Evolutionary conservation across 1,284 basidiomycete genomes (phyloP), one percentile per base, ranked within the genome.

Genomic region (Fomitopsis betulina): DNA sequence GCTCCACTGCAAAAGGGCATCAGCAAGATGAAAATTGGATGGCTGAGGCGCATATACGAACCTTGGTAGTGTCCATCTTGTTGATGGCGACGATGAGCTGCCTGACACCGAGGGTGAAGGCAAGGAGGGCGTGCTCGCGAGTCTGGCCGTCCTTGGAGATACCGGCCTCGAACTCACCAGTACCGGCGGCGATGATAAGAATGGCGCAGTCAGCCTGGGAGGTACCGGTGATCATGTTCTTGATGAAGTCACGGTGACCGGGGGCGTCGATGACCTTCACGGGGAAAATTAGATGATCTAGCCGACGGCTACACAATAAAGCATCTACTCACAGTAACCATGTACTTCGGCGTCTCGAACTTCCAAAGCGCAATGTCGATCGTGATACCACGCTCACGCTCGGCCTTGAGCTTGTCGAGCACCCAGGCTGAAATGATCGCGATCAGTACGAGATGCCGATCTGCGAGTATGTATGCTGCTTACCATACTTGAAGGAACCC

Each of bases 61-160:
- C 91, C 84, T 96, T 96, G 78, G 91, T 93, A 67, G 95, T 96
- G 84, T 98, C 95, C 95, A 97, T 98, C 85, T 99, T 99, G 93
- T 99, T 99, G 85, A 99, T 93, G 74, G 96, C 96, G 68, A 99
- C 94, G 75, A 99, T 98, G 80, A 99, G 93, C 82, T 99, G 96
- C 81, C 95, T 89, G 76, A 99, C 97, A 91, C 96, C 97, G 73
- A 99, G 95, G 74, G 97, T 99, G 89, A 98, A 99, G 75, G 97
- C 93, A 76, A 99, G 87, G 67, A 99, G 91, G 67, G 97, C 97
- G 86, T 99, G 96, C 89, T 99, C 96, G 84, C 96, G 94, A 74
- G 96, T 99, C 86, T 99, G 96, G 72, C 96, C 96, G 74, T 99
- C 96, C 89, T 99, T 99, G 81, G 96, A 98, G 87, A 99, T 99